These are phyloP conservation scores for Neurospora discreta DNA, from an alignment of 495 filamentous ascomycete species.

Conservation along the genomic window DNA sequence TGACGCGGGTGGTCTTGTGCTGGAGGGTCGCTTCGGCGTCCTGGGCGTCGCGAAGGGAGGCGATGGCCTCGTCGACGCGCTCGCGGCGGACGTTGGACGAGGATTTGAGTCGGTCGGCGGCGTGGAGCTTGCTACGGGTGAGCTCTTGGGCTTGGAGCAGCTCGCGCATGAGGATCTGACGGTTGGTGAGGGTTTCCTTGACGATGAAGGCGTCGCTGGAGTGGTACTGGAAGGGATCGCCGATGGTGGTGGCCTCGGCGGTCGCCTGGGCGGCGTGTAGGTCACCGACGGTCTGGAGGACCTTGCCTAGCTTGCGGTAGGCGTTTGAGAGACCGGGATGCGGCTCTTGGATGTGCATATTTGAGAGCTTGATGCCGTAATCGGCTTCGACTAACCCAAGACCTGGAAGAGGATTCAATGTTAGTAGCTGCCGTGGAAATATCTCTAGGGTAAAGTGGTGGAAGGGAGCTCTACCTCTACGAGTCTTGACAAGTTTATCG, in stretches of 20 bases:
- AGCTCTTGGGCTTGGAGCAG: constrained; percentile 75
- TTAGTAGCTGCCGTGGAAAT: neutral
- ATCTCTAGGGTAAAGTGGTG: neutral
- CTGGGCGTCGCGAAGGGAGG: constrained; percentile 74
- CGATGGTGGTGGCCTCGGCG: constrained; percentile 87
- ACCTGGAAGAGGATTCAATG: constrained; percentile 35
- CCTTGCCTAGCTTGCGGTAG: constrained; percentile 89
- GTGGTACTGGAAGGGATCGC: constrained; percentile 90
- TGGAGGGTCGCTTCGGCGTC: constrained; percentile 65
- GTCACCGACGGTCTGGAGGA: constrained; percentile 86
- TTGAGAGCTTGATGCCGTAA: constrained; percentile 76
- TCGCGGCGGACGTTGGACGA: constrained; percentile 74
- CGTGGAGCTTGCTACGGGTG: constrained; percentile 65
- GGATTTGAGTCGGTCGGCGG: constrained; percentile 79
- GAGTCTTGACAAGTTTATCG: constrained; percentile 82
- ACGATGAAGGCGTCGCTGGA: constrained; percentile 95
- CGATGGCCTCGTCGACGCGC: constrained; percentile 94
- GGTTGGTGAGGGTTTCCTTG: constrained; percentile 96
- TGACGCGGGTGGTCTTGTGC: constrained; percentile 77
- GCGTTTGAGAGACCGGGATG: constrained; percentile 80
- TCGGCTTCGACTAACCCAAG: constrained; percentile 89
- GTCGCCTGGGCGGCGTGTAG: constrained; percentile 97
- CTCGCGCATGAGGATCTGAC: constrained; percentile 95
- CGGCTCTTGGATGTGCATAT: constrained; percentile 78
- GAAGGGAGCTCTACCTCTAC: constrained; percentile 55